Evolutionary conservation across 2,329 filamentous ascomycete species (phyloP).

Genomic region (Aspergillus sp.): DNA sequence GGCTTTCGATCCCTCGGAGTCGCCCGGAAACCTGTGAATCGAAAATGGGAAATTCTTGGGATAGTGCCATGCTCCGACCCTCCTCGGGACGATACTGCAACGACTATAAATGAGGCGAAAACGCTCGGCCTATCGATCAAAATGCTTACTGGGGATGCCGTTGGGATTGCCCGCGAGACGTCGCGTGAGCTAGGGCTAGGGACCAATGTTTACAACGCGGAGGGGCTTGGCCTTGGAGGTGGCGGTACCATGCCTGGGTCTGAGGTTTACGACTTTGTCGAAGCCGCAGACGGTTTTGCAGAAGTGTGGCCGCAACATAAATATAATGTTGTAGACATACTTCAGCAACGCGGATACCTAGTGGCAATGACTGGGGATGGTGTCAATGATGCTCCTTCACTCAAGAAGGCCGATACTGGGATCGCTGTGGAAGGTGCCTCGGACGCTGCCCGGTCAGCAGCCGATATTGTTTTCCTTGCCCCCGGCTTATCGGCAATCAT

Average conservation of each 20-base stretch:
- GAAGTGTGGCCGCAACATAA: slow-evolving; percentile 96
- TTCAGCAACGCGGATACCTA: slow-evolving; percentile 88
- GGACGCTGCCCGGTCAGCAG: slow-evolving; percentile 84
- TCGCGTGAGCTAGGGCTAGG: slow-evolving; percentile 88
- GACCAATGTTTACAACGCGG: slow-evolving; percentile 91
- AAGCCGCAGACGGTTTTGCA: slow-evolving; percentile 91
- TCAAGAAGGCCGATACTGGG: slow-evolving; percentile 95
- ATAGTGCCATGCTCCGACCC: slow-evolving; percentile 95
- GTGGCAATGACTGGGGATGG: slow-evolving; percentile 96
- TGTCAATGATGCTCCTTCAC: slow-evolving; percentile 88
- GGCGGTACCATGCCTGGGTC: slow-evolving; percentile 92
- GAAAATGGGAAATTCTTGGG: slow-evolving; percentile 85
- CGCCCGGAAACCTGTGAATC: slow-evolving; percentile 80
- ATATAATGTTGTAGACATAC: slow-evolving; percentile 89
- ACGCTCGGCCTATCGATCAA: slow-evolving; percentile 85
- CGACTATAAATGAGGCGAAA: slow-evolving; percentile 89
- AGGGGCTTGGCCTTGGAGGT: slow-evolving; percentile 84
- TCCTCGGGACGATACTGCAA: slow-evolving; percentile 84
- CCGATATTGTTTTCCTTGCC: slow-evolving; percentile 91
- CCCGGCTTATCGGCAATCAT: slow-evolving; percentile 91
- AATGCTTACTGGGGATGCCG: slow-evolving; percentile 94
- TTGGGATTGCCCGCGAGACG: slow-evolving; percentile 89
- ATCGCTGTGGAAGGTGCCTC: slow-evolving; percentile 92
- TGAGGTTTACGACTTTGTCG: slow-evolving; percentile 92
- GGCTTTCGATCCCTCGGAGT: slow-evolving; percentile 93